phyloP scores from a whole-genome alignment of 163 green algal genomes.

The Scenedesmus sp. region DNA sequence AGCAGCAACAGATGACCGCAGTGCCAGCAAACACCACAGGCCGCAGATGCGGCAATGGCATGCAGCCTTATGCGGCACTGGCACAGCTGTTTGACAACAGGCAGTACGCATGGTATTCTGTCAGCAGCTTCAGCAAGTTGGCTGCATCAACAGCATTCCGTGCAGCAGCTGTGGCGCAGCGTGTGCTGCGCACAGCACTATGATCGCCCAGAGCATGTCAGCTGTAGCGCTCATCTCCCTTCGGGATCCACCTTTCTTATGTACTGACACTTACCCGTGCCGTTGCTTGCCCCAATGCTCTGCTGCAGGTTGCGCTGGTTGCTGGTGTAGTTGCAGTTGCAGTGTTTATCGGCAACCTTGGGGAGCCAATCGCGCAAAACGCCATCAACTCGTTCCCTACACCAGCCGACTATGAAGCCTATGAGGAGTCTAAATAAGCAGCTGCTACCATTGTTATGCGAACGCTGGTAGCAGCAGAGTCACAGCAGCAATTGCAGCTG shows the following conservation, averaged over 20 bases:
- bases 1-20: not conserved
- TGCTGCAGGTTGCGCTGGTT: slow-evolving; percentile 47
- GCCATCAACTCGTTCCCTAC: slow-evolving; percentile 48
- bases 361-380: slow-evolving; percentile 43
- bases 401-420: slow-evolving; percentile 32
- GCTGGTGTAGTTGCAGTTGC: slow-evolving; percentile 41
- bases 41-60: too few species aligned
- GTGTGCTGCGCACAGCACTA: not conserved
- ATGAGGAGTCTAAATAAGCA: slow-evolving; percentile 24
- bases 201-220: too few species aligned
- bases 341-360: slow-evolving; percentile 37
- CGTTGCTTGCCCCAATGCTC: not conserved
- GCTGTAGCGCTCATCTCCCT: too few species aligned
- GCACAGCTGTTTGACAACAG: too few species aligned
- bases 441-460: not conserved
- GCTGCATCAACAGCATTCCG: not conserved
- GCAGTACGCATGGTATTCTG: too few species aligned
- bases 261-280: not conserved
- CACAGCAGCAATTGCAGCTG: too few species aligned
- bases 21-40: not conserved
- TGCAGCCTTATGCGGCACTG: too few species aligned
- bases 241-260: not conserved
- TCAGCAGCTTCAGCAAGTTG: too few species aligned
- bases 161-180: not conserved
- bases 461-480: not conserved